Percentiles rank a stretch among this genome's conserved stretches.
These are phyloP conservation scores for Elongisporangium undulatum DNA, from an alignment of 352 stramenopile species.

Conservation along the genomic window DNA sequence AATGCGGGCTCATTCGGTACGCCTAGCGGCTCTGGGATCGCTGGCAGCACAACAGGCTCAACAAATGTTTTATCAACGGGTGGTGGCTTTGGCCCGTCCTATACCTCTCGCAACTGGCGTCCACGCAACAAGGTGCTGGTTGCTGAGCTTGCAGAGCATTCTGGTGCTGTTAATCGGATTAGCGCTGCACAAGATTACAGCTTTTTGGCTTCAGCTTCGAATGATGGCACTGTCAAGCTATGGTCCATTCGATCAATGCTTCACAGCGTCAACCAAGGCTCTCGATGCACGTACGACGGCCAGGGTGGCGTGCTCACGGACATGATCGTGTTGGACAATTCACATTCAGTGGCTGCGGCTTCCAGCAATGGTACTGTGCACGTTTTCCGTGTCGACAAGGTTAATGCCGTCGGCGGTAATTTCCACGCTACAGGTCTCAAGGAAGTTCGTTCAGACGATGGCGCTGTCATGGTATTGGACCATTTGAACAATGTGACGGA, in stretches of 20 bases:
- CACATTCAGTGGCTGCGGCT: conserved; percentile 92
- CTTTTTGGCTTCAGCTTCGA: conserved; percentile 95
- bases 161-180: conserved; percentile 90
- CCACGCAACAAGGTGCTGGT: conserved; percentile 81
- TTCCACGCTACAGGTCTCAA: conserved; percentile 69
- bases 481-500: conserved; percentile 95
- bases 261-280: conserved; percentile 92
- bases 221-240: conserved; percentile 95
- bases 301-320: conserved; percentile 92
- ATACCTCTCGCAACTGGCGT: conserved; percentile 70
- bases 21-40: neutral
- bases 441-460: conserved; percentile 77
- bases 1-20: neutral
- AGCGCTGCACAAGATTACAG: conserved; percentile 93
- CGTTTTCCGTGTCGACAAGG: conserved; percentile 95
- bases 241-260: conserved; percentile 94
- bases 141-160: conserved; percentile 90
- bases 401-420: conserved; percentile 61
- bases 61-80: neutral
- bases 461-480: conserved; percentile 93
- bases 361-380: conserved; percentile 91
- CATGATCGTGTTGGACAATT: conserved; percentile 95
- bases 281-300: conserved; percentile 90
- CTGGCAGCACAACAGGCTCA: neutral
- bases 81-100: conserved; percentile 16